Percentiles rank a stretch among this genome's conserved stretches.
Conservation (phyloP, 306 rosid species). For the Vigna hirtella region DNA sequence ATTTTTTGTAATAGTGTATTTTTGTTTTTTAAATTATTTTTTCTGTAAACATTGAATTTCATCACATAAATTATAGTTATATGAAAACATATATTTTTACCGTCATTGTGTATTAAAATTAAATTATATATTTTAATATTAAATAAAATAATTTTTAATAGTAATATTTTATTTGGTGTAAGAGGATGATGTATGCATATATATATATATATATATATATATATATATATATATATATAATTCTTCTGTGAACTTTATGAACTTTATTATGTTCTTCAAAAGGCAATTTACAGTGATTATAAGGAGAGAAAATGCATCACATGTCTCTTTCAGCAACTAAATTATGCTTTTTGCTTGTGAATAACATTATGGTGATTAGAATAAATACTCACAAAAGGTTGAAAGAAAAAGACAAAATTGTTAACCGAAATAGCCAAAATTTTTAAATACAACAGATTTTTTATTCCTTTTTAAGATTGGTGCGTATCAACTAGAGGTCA, state of each 20-base stretch:
- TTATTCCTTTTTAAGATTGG: background rate
- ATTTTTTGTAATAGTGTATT: no score
- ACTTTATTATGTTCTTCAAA: no score
- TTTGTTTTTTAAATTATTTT: no score
- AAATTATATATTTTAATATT: background rate
- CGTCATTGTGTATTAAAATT: background rate
- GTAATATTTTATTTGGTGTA: background rate
- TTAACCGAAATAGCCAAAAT: conserved; percentile 37
- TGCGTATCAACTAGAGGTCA: conserved; percentile 8
- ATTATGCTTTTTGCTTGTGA: conserved; percentile 5
- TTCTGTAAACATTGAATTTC: no score
- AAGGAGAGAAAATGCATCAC: background rate
- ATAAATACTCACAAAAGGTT: background rate
- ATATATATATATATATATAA: background rate
- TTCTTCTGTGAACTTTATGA: background rate
- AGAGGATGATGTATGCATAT: background rate
- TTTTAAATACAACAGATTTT: background rate
- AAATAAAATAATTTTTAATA: background rate
- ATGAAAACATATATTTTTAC: no score
- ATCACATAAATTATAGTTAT: no score
- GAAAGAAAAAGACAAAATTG: background rate
- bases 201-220: no score
- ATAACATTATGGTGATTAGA: background rate
- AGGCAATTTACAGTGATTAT: background rate
- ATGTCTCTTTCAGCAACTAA: conserved; percentile 23